Base-by-base conservation (phyloP, 2,329 filamentous ascomycete species). In the Acrocalymma vagum region DNA sequence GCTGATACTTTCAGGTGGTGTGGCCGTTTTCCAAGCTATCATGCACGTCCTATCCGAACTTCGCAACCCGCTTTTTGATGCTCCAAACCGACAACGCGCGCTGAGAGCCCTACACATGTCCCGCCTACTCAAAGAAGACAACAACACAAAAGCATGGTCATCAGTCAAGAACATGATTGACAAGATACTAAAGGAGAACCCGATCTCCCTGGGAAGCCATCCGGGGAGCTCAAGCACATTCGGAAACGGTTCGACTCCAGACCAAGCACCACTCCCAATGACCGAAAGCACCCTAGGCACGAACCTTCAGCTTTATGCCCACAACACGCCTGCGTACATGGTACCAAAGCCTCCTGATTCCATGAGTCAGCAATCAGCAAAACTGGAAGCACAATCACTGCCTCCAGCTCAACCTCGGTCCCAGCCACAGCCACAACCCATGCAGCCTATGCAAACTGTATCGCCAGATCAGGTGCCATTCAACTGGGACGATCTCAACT, bases 41-140 rank as follows among this genome's bases (percentile, higher is more conserved):
- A 69, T 70, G 63, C 66, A 70, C 30, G 61, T 70, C 7, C 53
- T 71, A 1, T 69, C 66, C 3, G 68, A 71, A 37, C 51, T 71
- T n/a, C 62, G 66, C 10, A 68, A 67, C 33, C 62, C 66, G 3
- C 46, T 65, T 11, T 70, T 70, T 40, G 52, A 66, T 18, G 57
- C 52, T 9, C 63, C 65, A 6, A 65, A 70, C 31, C 60, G 65
- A 17, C 52, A 66, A 33, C 63, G 65, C 14, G 68, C 68, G 6
- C 42, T 70, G 3, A 57, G 60, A 33, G 64, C 67, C 1, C 48
- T 70, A 4, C 58, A 65, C 26, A 60, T 62, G 42, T 64, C 60
- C 9, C 57, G 59, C 23, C 47, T 59, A 13, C 49, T 67, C 4
- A 63, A 62, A 36, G 64, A 66, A 22, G 61, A 66, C 29, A 67